Conservation (phyloP, 148 eudicot genomes). For the Selenicereus undatus region DNA sequence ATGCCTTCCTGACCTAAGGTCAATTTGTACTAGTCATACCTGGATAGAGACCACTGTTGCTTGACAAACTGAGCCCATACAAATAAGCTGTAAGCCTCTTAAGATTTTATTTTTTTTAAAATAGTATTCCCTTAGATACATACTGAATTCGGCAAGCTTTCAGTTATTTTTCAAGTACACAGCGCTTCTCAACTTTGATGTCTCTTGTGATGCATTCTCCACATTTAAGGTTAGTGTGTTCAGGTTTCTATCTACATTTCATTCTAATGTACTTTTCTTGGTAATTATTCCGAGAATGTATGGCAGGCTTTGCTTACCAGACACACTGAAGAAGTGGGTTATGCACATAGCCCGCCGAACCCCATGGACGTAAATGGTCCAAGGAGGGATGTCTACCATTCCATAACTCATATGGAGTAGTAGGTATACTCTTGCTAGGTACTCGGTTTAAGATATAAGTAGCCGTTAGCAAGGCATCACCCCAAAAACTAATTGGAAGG, state of each 20-base stretch:
- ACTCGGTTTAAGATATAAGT: too few species aligned
- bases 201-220: conserved; percentile 91
- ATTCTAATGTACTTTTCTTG: conserved; percentile 6
- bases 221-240: conserved; percentile 76
- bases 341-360: too few species aligned
- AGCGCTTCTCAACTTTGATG: conserved; percentile 85
- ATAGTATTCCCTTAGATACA: conserved; percentile 62
- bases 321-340: conserved; percentile 61
- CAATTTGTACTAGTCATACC: background rate
- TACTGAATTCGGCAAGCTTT: conserved; percentile 93
- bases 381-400: too few species aligned
- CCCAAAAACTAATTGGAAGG: too few species aligned
- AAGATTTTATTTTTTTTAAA: conserved; percentile 27
- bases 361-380: too few species aligned
- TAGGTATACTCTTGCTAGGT: too few species aligned
- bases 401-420: too few species aligned
- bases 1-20: background rate
- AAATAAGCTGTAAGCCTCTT: background rate
- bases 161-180: conserved; percentile 86
- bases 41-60: background rate
- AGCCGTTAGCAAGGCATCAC: too few species aligned
- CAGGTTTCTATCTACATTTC: conserved; percentile 8
- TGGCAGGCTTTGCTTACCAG: conserved; percentile 87
- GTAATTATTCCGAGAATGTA: conserved; percentile 19
- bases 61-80: background rate